Base-by-base conservation (phyloP, 176 grass and related monocot genomes). In the Pontederia paniculata region DNA sequence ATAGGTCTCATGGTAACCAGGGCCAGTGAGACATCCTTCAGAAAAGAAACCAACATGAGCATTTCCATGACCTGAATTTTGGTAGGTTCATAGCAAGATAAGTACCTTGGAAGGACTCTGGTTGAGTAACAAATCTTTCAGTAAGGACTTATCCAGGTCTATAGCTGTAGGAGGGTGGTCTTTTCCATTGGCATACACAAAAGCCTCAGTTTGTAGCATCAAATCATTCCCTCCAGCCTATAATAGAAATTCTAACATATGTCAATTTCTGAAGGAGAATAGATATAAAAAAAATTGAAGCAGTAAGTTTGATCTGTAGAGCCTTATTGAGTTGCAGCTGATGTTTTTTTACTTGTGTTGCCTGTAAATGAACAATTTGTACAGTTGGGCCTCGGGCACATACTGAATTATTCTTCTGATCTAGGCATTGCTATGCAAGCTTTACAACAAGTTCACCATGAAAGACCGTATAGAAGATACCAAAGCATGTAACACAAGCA, bases 171-270 rank as follows among this genome's bases (percentile, higher is more conserved):
- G 93, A 54, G 80, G 77, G 17, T 55, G 74, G 49, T 88, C 77
- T 50, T 88, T 88, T 62, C 93, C 93, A 48, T 98, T 91, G 42
- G 74, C 81, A 63, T 98, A 98, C 11, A 91, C 62, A 62, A 98
- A 91, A 68, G 62, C 69, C 72, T 98, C 86, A 0, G 93, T 77
- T 43, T 76, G 89, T 68, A 70, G 93, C 73, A 84, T 84, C 19
- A 71, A 69, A 37, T 81, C 75, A 48, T 84, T 73, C 57, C 65
- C 67, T 70, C 78, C 86, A 60, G 69, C 79, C 86, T 98, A 69
- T 25, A 74, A 19, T 50, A 42, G 2, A 70, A 10, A 67, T 51
- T 41, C 43, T 12, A 65, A 73, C 21, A 72, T 28, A 17, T 60
- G 21, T 72, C 47, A 44, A 66, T 49, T 57, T 49, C 48, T 13